Conservation (phyloP, 192 early-diverging fungal genomes). For the Podila epigama region DNA sequence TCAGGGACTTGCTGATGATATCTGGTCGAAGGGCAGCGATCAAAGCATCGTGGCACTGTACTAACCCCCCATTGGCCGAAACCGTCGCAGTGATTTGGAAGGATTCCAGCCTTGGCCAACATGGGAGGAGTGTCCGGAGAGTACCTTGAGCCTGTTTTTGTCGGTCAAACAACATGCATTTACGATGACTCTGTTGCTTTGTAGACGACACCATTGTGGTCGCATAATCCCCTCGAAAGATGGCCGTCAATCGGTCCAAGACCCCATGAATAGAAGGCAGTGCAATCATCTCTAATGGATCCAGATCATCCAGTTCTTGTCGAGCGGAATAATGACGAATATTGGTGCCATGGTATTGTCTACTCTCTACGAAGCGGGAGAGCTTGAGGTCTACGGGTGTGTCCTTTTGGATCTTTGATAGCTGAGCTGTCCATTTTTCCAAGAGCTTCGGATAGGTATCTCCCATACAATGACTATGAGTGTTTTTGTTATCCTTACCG, state of each 20-base stretch:
- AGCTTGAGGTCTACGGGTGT: neutral
- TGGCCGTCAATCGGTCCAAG: neutral
- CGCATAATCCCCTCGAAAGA: neutral
- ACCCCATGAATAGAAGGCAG: neutral
- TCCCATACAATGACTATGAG: neutral
- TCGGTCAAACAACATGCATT: too few species aligned
- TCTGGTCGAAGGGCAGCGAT: neutral
- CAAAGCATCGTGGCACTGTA: neutral
- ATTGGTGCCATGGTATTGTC: neutral
- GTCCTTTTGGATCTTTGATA: neutral
- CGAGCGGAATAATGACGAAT: too few species aligned
- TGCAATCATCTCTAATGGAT: neutral
- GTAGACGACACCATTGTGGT: neutral
- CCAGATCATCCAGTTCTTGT: neutral
- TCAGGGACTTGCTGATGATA: too few species aligned
- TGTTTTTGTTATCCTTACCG: too few species aligned
- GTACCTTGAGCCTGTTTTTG: too few species aligned
- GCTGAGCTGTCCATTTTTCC: neutral
- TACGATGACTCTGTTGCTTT: neutral
- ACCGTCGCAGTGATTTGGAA: neutral
- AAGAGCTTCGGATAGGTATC: neutral
- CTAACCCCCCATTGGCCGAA: neutral
- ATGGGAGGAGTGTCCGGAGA: neutral
- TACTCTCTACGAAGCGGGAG: neutral
- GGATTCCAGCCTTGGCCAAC: neutral